phyloP scores from a whole-genome alignment of 2,329 filamentous ascomycete genomes.

The Diplodia seriata region DNA sequence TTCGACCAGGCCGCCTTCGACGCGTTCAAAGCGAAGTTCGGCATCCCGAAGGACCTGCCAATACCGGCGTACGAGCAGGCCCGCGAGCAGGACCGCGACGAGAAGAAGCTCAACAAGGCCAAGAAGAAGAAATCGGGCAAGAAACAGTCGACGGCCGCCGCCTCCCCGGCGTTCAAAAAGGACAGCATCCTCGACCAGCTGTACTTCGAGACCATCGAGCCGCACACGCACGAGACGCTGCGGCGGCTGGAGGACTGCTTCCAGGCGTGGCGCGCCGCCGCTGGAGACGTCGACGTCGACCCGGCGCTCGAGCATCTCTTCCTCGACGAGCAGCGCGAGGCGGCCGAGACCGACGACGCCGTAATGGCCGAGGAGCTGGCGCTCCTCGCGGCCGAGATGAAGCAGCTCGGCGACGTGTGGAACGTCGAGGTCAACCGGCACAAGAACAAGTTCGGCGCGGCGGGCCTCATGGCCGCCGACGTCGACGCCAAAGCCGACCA shows the following conservation, averaged over 20 bases:
- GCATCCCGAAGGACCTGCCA: slow-evolving; percentile 59
- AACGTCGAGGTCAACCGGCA: not conserved
- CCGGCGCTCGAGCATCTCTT: slow-evolving; percentile 36
- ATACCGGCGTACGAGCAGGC: slow-evolving; percentile 45
- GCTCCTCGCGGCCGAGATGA: not conserved
- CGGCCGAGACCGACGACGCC: slow-evolving; percentile 33
- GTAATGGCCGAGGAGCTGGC: slow-evolving; percentile 23
- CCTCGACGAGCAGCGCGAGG: not conserved
- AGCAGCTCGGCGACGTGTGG: not conserved
- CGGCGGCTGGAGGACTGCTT: slow-evolving; percentile 40
- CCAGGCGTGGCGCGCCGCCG: slow-evolving; percentile 34
- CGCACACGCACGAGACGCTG: slow-evolving; percentile 45
- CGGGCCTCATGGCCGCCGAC: not conserved
- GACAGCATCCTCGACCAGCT: slow-evolving; percentile 68
- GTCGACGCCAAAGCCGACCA: slow-evolving; percentile 2
- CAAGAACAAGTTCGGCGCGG: not conserved
- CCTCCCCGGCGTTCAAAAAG: slow-evolving; percentile 35
- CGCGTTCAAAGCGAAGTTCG: slow-evolving; percentile 60
- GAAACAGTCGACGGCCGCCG: no score
- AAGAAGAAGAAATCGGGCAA: not conserved
- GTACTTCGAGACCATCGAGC: slow-evolving; percentile 61
- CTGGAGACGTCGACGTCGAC: slow-evolving; percentile 33
- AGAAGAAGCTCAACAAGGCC: slow-evolving; percentile 7
- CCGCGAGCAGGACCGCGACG: slow-evolving; percentile 39
- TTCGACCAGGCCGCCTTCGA: slow-evolving; percentile 57